Conservation (phyloP, 331 rosid species). For the Quercus phellos region DNA sequence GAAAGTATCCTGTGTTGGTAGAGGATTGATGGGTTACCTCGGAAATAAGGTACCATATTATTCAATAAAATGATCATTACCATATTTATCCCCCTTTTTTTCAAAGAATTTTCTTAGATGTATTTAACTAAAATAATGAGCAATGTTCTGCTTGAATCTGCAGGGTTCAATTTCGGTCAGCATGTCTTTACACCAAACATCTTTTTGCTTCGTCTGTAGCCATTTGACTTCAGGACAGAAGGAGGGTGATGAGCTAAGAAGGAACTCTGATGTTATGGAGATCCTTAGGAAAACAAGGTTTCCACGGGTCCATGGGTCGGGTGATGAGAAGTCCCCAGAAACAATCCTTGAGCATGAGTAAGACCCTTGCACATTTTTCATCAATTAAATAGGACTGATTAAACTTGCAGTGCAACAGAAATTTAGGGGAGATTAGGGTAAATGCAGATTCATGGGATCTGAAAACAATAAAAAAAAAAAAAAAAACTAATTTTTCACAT, state of each 20-base stretch:
- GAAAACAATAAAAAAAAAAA: background rate
- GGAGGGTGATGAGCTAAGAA: conserved; percentile 94
- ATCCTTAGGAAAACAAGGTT: conserved; percentile 91
- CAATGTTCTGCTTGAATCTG: conserved; percentile 31
- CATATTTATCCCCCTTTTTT: background rate
- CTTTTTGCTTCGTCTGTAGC: conserved; percentile 89
- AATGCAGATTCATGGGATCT: background rate
- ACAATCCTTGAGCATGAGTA: conserved; percentile 98
- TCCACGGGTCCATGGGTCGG: conserved; percentile 71
- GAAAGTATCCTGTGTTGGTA: conserved; percentile 94
- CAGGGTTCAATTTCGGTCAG: conserved; percentile 98
- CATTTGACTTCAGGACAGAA: conserved; percentile 97
- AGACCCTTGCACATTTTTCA: conserved; percentile 29
- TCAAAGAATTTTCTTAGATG: background rate
- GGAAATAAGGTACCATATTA: conserved; percentile 78
- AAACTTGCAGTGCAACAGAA: background rate
- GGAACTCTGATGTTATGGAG: conserved; percentile 96
- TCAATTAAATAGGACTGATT: background rate
- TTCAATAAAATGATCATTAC: background rate
- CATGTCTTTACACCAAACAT: conserved; percentile 94
- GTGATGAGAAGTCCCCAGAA: conserved; percentile 79
- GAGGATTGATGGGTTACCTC: conserved; percentile 99
- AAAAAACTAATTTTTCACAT: background rate
- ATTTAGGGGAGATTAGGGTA: background rate
- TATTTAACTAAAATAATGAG: conserved; percentile 8